Conservation (phyloP, 306 rosid genomes). For the Casuarina glauca region DNA sequence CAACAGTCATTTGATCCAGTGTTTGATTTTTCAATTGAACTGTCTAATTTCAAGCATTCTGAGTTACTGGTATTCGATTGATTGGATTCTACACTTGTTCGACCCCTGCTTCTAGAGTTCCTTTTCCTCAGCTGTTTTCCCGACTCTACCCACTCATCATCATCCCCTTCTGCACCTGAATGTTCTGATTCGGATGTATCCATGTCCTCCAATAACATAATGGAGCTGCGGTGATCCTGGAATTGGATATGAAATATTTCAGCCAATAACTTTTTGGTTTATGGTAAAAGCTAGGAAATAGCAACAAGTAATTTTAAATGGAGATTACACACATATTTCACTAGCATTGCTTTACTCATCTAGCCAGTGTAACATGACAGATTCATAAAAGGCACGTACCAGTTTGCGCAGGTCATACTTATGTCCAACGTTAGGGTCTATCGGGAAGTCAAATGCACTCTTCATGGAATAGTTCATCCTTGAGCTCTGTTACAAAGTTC, state of each 20-base stretch:
- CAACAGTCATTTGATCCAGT: slow-evolving; percentile 48
- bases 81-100: slow-evolving; percentile 32
- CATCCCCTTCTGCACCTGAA: slow-evolving; percentile 37
- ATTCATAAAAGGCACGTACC: slow-evolving; percentile 39
- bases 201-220: slow-evolving; percentile 70
- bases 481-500: slow-evolving; percentile 47
- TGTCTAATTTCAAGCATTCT: slow-evolving; percentile 33
- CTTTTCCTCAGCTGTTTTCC: slow-evolving; percentile 37
- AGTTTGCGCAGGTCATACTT: slow-evolving; percentile 57
- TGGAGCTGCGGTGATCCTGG: slow-evolving; percentile 62
- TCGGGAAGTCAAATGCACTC: slow-evolving; percentile 14
- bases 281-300: neutral
- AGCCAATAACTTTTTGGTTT: neutral
- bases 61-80: slow-evolving; percentile 22
- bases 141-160: slow-evolving; percentile 51
- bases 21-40: slow-evolving; percentile 26
- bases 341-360: neutral
- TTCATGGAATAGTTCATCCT: slow-evolving; percentile 38
- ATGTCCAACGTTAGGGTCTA: slow-evolving; percentile 34
- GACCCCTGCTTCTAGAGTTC: slow-evolving; percentile 36
- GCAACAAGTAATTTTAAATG: neutral
- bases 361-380: slow-evolving; percentile 1
- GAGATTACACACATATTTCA: neutral
- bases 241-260: slow-evolving; percentile 11
- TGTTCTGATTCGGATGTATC: slow-evolving; percentile 69